Evolutionary conservation across 352 stramenopile genomes (phyloP).

Genomic region (Globisporangium canariense): DNA sequence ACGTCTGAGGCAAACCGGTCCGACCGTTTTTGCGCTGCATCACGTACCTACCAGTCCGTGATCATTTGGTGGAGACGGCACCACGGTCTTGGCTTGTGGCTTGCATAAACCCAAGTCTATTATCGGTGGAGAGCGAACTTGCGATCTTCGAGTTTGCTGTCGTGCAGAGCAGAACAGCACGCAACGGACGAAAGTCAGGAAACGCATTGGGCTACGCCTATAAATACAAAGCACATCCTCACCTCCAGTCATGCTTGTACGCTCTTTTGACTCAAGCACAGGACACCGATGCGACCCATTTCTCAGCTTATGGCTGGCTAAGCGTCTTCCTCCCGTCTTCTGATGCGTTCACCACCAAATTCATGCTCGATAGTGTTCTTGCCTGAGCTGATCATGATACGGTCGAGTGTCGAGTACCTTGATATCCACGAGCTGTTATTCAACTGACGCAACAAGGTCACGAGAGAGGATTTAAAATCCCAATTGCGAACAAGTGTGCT

Average conservation of each 20-base stretch:
- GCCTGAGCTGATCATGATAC: neutral
- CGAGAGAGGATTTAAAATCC: neutral
- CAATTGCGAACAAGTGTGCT: neutral
- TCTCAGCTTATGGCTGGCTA: neutral
- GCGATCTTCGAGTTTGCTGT: neutral
- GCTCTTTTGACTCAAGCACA: neutral
- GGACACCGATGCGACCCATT: neutral
- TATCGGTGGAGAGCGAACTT: neutral
- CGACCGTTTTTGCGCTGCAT: neutral
- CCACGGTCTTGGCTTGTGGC: neutral
- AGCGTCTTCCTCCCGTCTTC: neutral
- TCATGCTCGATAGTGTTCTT: neutral
- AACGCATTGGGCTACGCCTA: neutral
- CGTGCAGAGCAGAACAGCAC: neutral
- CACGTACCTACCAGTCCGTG: neutral
- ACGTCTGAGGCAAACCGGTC: neutral
- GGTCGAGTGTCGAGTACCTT: neutral
- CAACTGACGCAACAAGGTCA: neutral
- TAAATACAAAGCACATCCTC: slow-evolving; percentile 1
- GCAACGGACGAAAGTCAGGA: neutral
- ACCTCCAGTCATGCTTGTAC: neutral
- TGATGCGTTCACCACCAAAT: neutral
- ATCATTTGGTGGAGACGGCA: neutral
- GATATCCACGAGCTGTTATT: neutral
- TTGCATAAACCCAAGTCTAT: neutral